Evolutionary conservation across 2,329 filamentous ascomycete genomes (phyloP), one percentile per base, ranked within the genome.

Genomic region (Neonectria neomacrospora): DNA sequence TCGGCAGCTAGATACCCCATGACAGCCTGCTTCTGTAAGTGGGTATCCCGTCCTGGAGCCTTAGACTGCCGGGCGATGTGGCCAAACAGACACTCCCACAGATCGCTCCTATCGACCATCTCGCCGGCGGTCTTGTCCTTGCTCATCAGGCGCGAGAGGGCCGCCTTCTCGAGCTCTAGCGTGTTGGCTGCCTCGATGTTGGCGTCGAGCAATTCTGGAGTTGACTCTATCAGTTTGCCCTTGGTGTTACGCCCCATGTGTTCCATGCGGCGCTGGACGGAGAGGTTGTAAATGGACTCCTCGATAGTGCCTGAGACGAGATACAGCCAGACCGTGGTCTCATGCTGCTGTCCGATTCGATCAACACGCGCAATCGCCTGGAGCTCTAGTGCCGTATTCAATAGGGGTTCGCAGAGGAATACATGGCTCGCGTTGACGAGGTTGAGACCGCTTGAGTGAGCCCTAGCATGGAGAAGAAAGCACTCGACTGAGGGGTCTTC

Each of bases 321-420:
- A 76, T 98, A 98, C 77, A 97, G 91, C 91, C 94, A 98, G 1
- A 98, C 94, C 0, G 93, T 97, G 0, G 96, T 99, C 68, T 92
- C 86, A 54, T 92, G 89, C 67, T 90, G 85, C 78, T 98, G 96
- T 0, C 96, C 96, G 67, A 99, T 99, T 37, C 96, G 89, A 75
- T 99, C 94, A 1, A 99, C 94, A 59, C 96, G 91, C 1, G 95
- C 94, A 73, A 98, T 97, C 14, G 94, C 95, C 77, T 99, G 96
- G 10, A 98, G 84, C 78, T 98, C 96, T 16, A 99, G 88, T 0
- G 94, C 94, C 0, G 95, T 95, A 74, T 98, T 97, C 70, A 98
- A 88, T 3, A 98, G 82, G 2, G 96, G 96, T 75, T 99, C 96
- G 76, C 94, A 97, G 5, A 99, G 85, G 74, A 98, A 96, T 1